Percentiles rank a stretch among this genome's conserved stretches.
phyloP scores from a whole-genome alignment of 179 eudicot species.

The Kewa caespitosa region DNA sequence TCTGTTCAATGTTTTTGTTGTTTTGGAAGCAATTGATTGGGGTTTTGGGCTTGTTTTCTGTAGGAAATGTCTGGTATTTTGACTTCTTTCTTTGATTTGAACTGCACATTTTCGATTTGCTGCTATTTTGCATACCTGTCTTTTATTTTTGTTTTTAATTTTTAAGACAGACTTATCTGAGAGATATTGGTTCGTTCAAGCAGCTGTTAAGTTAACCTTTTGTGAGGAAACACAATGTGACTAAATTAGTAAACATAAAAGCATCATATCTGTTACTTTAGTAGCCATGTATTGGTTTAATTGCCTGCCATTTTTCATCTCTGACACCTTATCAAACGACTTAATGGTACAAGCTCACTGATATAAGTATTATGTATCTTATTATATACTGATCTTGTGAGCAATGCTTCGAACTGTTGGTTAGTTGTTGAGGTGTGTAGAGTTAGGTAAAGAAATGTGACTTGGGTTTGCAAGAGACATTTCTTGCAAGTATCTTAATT shows the following conservation, averaged over 20 bases:
- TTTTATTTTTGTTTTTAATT: neutral
- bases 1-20: neutral
- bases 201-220: neutral
- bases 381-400: too few relatives aligned
- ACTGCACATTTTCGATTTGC: neutral
- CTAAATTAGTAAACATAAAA: neutral
- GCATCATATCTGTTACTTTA: neutral
- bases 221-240: conserved; percentile 3
- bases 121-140: neutral
- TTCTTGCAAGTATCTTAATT: too few relatives aligned
- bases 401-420: too few relatives aligned
- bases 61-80: neutral
- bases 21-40: neutral
- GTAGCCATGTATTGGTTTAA: neutral
- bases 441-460: neutral
- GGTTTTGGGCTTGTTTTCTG: neutral
- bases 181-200: neutral
- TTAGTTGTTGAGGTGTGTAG: neutral
- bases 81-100: neutral
- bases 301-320: neutral
- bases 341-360: too few relatives aligned
- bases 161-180: too few relatives aligned
- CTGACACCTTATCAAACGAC: too few relatives aligned
- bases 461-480: too few relatives aligned
- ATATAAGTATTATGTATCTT: too few relatives aligned